Percentiles rank a stretch among this genome's conserved stretches.
These are phyloP conservation scores for Daldinia sp. DNA, from an alignment of 2,329 filamentous ascomycete genomes.

Conservation along the genomic window DNA sequence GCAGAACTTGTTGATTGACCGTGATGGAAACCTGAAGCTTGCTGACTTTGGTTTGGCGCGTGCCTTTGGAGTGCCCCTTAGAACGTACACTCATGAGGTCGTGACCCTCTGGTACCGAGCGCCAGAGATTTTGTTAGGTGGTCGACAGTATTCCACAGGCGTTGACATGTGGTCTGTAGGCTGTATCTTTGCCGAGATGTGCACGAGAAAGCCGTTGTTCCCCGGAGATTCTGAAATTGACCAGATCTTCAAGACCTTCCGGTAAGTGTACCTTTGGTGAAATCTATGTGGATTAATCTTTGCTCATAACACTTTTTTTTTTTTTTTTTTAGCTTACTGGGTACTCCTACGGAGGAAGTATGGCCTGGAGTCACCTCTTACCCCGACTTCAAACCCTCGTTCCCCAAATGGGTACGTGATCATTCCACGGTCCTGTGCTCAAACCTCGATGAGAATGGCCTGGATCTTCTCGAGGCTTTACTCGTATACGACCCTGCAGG, in stretches of 20 bases:
- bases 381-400: slow-evolving; percentile 91
- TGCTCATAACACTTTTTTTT: slow-evolving; percentile 25
- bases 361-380: slow-evolving; percentile 97
- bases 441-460: slow-evolving; percentile 77
- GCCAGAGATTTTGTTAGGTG: slow-evolving; percentile 90
- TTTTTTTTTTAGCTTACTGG: slow-evolving; percentile 76
- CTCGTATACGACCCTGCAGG: slow-evolving; percentile 89
- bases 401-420: slow-evolving; percentile 89
- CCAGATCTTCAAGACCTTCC: slow-evolving; percentile 95
- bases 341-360: slow-evolving; percentile 82
- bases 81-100: slow-evolving; percentile 95
- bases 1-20: slow-evolving; percentile 88
- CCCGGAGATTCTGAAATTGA: slow-evolving; percentile 94
- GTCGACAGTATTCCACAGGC: slow-evolving; percentile 91
- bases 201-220: slow-evolving; percentile 91
- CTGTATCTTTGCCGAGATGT: slow-evolving; percentile 97
- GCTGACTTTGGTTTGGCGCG: slow-evolving; percentile 91
- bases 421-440: slow-evolving; percentile 74
- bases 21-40: slow-evolving; percentile 88
- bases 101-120: slow-evolving; percentile 94
- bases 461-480: slow-evolving; percentile 76
- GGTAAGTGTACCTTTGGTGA: slow-evolving; percentile 62
- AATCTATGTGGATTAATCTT: background rate
- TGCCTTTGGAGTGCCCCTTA: slow-evolving; percentile 89
- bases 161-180: slow-evolving; percentile 97